phyloP scores from a whole-genome alignment of 106 monocot species.

The Phalaenopsis aphrodite region DNA sequence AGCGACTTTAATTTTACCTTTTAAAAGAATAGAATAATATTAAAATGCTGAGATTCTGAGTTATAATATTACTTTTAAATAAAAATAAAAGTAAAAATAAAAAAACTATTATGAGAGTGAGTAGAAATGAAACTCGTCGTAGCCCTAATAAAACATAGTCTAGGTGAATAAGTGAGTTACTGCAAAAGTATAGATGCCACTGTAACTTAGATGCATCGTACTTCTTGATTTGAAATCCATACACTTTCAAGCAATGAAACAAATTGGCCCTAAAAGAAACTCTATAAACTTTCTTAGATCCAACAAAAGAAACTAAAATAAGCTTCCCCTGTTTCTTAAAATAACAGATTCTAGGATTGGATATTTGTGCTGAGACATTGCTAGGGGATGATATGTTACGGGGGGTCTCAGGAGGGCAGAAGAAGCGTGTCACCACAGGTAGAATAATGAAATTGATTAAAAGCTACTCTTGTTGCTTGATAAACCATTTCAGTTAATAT shows the following conservation, averaged over 20 bases:
- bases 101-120: neutral
- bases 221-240: too few species aligned
- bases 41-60: neutral
- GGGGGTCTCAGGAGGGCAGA: slow-evolving; percentile 6
- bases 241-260: too few species aligned
- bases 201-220: too few species aligned
- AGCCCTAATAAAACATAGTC: too few species aligned
- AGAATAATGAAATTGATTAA: neutral
- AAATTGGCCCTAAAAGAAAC: too few species aligned
- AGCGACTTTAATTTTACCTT: neutral
- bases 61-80: neutral
- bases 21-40: neutral
- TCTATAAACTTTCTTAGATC: too few species aligned
- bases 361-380: slow-evolving; percentile 1
- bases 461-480: neutral
- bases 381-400: neutral
- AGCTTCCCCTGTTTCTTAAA: neutral
- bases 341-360: neutral
- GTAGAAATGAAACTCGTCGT: too few species aligned
- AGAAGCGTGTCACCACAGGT: slow-evolving; percentile 3
- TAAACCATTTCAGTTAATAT: neutral
- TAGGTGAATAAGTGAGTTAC: too few species aligned
- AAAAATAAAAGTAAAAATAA: neutral
- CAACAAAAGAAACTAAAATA: too few species aligned
- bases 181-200: too few species aligned